Evolutionary conservation across 2,329 filamentous ascomycete species (phyloP).

Genomic region (Boeremia lycopersici): DNA sequence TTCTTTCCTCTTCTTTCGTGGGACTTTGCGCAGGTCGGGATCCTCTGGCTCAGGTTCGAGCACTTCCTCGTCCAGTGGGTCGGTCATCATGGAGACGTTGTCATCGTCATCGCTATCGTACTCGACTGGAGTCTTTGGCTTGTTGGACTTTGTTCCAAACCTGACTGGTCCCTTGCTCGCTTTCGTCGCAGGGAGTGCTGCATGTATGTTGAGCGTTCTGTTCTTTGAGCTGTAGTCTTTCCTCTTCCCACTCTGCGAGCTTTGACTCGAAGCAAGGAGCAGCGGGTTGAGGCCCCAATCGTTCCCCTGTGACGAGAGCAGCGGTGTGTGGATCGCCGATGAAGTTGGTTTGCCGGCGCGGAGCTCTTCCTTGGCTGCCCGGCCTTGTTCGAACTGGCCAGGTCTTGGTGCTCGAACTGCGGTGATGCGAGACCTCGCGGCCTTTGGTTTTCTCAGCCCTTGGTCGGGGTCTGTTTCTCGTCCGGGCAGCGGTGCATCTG

Average conservation of each 20-base stretch:
- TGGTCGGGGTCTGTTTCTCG: background rate
- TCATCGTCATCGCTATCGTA: background rate
- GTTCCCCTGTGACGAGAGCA: constrained; percentile 2
- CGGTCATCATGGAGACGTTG: background rate
- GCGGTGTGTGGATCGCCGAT: background rate
- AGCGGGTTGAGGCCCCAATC: background rate
- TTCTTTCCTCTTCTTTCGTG: background rate
- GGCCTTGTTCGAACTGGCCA: constrained; percentile 8
- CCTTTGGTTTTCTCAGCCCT: constrained; percentile 7
- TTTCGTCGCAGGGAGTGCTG: background rate
- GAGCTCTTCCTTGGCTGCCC: constrained; percentile 14
- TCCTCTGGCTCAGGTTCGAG: background rate
- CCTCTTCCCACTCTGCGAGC: constrained; percentile 7
- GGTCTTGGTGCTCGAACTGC: background rate
- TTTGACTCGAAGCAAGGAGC: constrained; percentile 10
- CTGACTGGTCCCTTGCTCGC: background rate
- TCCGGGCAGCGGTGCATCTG: background rate
- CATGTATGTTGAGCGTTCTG: constrained; percentile 21
- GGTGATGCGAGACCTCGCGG: background rate
- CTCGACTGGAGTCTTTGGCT: background rate
- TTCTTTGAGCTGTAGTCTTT: background rate
- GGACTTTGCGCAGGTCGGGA: constrained; percentile 4
- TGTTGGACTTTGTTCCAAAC: background rate
- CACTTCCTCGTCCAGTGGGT: background rate
- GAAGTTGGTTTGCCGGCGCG: constrained; percentile 28